phyloP scores from a whole-genome alignment of 2,329 filamentous ascomycete species.

The Stagonosporopsis cucurbitacearum region DNA sequence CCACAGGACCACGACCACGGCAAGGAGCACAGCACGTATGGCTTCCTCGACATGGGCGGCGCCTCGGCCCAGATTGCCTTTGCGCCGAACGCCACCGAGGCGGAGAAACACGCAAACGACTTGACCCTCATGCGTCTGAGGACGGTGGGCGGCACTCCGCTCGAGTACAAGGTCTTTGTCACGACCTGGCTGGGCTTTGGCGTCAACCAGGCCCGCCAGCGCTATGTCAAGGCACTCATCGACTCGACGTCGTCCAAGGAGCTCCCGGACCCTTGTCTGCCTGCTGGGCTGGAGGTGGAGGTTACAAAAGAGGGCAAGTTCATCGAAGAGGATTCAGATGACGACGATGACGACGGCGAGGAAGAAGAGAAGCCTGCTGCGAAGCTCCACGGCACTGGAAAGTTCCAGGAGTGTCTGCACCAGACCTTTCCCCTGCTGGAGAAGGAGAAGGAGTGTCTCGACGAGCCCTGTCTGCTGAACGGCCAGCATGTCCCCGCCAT shows the following conservation, averaged over 20 bases:
- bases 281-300: slow-evolving; percentile 75
- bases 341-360: slow-evolving; percentile 45
- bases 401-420: slow-evolving; percentile 83
- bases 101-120: slow-evolving; percentile 86
- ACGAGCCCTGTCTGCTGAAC: slow-evolving; percentile 86
- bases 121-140: slow-evolving; percentile 85
- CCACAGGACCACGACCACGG: slow-evolving; percentile 78
- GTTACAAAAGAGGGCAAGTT: slow-evolving; percentile 74
- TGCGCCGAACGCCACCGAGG: slow-evolving; percentile 90
- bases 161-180: slow-evolving; percentile 90
- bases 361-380: slow-evolving; percentile 44
- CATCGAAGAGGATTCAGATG: slow-evolving; percentile 55
- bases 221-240: slow-evolving; percentile 80
- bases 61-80: slow-evolving; percentile 98
- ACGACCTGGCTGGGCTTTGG: slow-evolving; percentile 97
- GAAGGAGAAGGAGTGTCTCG: slow-evolving; percentile 83
- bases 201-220: slow-evolving; percentile 87
- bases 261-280: slow-evolving; percentile 89
- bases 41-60: slow-evolving; percentile 97
- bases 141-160: slow-evolving; percentile 75
- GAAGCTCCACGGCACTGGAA: slow-evolving; percentile 79
- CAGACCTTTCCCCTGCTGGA: slow-evolving; percentile 85
- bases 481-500: slow-evolving; percentile 93
- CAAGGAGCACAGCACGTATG: slow-evolving; percentile 91
- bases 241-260: slow-evolving; percentile 70